Percentiles rank a stretch among this genome's conserved stretches.
Conservation (phyloP, 352 stramenopile species). For the Globisporangium viniferum region DNA sequence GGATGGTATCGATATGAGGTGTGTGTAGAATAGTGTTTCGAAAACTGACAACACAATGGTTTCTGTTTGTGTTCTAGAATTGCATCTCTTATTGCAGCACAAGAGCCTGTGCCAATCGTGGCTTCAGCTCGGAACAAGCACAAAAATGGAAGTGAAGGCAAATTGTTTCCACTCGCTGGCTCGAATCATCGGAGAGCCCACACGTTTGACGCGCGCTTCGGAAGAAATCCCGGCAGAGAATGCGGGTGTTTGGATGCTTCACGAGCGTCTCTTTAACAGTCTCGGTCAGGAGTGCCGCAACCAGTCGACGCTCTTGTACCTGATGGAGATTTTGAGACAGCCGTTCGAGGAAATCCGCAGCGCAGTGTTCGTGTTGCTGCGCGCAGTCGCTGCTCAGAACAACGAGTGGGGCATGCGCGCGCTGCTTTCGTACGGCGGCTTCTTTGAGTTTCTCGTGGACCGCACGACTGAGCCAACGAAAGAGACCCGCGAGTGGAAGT, state of each 20-base stretch:
- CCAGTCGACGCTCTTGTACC: conserved; percentile 49
- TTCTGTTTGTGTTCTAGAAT: conserved; percentile 33
- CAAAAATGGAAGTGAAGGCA: conserved; percentile 70
- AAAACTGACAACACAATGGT: background rate
- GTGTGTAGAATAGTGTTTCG: background rate
- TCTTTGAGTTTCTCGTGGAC: conserved; percentile 85
- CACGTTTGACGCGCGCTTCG: conserved; percentile 31
- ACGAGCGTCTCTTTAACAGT: conserved; percentile 62
- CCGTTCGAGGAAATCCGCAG: conserved; percentile 81
- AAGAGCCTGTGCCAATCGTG: conserved; percentile 57
- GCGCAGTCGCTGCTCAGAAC: conserved; percentile 79
- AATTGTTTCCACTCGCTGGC: conserved; percentile 72
- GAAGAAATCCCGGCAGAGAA: conserved; percentile 49
- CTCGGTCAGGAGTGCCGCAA: conserved; percentile 53
- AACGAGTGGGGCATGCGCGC: conserved; percentile 67
- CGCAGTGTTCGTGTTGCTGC: conserved; percentile 70
- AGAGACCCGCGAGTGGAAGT: conserved; percentile 86
- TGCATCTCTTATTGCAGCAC: conserved; percentile 71
- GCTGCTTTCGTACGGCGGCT: conserved; percentile 72
- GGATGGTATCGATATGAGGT: background rate
- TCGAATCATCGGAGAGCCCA: conserved; percentile 49
- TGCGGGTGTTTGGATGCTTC: conserved; percentile 59
- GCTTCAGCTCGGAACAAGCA: conserved; percentile 51
- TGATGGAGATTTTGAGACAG: conserved; percentile 81
- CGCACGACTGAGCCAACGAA: conserved; percentile 80